These are phyloP conservation scores for Echeveria elegans DNA, from an alignment of 164 flowering plant species.

Conservation along the genomic window DNA sequence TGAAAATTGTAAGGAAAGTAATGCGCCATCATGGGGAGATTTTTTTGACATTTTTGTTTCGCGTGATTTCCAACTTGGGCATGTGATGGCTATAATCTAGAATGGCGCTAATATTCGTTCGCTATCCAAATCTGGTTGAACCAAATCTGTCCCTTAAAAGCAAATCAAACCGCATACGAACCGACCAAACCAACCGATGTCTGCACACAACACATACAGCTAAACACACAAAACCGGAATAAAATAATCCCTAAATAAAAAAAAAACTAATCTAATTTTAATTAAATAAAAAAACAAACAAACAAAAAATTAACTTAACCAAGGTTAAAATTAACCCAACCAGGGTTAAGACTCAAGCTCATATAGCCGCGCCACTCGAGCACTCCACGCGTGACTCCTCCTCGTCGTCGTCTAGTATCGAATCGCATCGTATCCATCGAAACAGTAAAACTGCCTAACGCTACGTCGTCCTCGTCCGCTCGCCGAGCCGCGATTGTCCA, in stretches of 20 bases:
- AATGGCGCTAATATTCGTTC: not conserved
- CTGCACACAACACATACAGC: slow-evolving; percentile 1
- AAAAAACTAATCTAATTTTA: not conserved
- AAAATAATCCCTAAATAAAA: not conserved
- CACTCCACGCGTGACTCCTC: slow-evolving; percentile 1
- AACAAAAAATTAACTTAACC: not conserved
- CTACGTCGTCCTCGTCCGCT: not conserved
- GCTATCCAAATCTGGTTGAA: not conserved
- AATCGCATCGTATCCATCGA: no score
- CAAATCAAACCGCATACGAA: slow-evolving; percentile 2
- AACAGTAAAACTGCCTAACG: not conserved
- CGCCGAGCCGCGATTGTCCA: not conserved
- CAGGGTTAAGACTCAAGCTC: not conserved
- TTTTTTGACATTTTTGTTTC: not conserved
- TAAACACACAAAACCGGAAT: not conserved
- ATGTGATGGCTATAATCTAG: not conserved
- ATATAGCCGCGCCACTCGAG: slow-evolving; percentile 2
- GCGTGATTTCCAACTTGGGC: not conserved
- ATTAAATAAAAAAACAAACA: no score
- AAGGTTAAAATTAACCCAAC: not conserved
- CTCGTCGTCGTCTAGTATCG: no score
- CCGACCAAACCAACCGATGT: not conserved
- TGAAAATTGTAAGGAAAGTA: no score
- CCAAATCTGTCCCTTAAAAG: slow-evolving; percentile 1
- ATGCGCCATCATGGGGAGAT: no score